Evolutionary conservation across 192 early-diverging fungal species (phyloP), one percentile per base, ranked within the genome.

Genomic region (Funneliformis geosporum): DNA sequence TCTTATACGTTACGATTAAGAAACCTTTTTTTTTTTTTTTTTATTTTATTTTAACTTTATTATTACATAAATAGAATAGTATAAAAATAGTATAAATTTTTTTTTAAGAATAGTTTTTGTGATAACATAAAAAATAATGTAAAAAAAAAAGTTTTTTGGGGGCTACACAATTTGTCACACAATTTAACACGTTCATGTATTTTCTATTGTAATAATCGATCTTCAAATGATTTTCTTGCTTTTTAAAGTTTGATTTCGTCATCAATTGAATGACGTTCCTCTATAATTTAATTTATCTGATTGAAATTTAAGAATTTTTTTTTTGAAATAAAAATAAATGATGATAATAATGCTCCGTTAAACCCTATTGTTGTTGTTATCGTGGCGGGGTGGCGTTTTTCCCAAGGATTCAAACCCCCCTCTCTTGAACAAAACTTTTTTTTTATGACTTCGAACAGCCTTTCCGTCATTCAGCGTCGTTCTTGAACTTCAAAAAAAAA

Each of bases 321-420:
- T 44, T 44, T 44, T 44, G 0, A 10, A 44, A 0, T 44, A 44
- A 33, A 33, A 33, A 2, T 2, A 33, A 33, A 33, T 33, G 33
- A 33, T 33, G 33, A 33, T 33, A 33, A 33, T 65, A 28, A 65
- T 69, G 16, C 67, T 40, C 28, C 18, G 40, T 43, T n/a, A 10
- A n/a, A 33, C 0, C 66, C 67, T 69, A 69, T 69, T 69, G 67
- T 69, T 43, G 40, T 68, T 69, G 42, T 33, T 33, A 33, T 39
- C 67, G 67, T 69, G 67, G 67, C 67, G 67, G 67, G 67, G 67
- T 69, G 67, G 67, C 67, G 67, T 69, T 69, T 67, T 69, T 69
- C 39, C 67, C 67, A 38, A 69, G 67, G 28, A 40, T 69, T 69
- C 39, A 21, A 42, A 38, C 67, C 67, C 65, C 33, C 65, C 38